Conservation (phyloP, 2,329 filamentous ascomycete species). For the Simplicillium sp. region DNA sequence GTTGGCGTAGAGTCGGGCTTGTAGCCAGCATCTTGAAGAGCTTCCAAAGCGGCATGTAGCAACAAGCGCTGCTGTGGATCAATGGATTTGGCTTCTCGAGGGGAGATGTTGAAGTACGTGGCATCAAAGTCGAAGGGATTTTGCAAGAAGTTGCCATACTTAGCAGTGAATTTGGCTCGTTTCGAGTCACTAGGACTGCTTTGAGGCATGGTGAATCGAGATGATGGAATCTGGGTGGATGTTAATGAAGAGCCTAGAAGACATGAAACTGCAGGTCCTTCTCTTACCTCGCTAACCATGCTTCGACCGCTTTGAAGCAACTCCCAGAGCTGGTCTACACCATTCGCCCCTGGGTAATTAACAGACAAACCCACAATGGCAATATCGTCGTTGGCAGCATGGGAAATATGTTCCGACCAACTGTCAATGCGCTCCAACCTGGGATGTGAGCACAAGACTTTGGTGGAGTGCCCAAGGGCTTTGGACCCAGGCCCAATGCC, state of each 20-base stretch:
- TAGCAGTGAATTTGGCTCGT: too few relatives aligned
- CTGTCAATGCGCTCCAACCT: slow-evolving; percentile 2
- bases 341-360: background rate
- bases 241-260: too few relatives aligned
- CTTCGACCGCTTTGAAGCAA: background rate
- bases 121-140: background rate
- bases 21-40: slow-evolving; percentile 6
- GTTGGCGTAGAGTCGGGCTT: background rate
- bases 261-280: too few relatives aligned
- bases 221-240: too few relatives aligned
- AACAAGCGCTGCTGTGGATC: slow-evolving; percentile 9
- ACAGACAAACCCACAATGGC: too few relatives aligned
- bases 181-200: too few relatives aligned
- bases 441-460: background rate
- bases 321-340: slow-evolving; percentile 1
- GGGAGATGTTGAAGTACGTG: slow-evolving; percentile 1
- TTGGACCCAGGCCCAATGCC: slow-evolving; percentile 2
- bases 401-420: background rate
- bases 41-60: slow-evolving; percentile 9
- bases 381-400: background rate
- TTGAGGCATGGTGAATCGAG: too few relatives aligned
- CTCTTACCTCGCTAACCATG: slow-evolving; percentile 2
- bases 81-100: slow-evolving; percentile 2
- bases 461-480: background rate
- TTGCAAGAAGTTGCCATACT: slow-evolving; percentile 1